phyloP scores from a whole-genome alignment of 805 yeast genomes.

The Saccharomycopsis sp. region DNA sequence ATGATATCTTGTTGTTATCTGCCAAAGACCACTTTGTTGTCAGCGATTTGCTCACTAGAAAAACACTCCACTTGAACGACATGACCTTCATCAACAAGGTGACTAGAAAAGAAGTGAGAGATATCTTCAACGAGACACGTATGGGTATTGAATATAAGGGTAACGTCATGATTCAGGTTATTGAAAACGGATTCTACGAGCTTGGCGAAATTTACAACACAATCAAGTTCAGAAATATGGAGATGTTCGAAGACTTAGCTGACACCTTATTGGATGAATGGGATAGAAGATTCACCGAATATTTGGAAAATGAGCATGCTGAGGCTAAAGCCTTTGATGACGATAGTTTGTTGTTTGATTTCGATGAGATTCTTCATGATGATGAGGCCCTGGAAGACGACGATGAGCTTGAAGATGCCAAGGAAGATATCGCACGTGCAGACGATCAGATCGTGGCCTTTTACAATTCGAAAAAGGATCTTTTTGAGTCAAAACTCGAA shows the following conservation, averaged over 20 bases:
- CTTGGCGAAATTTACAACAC: conserved; percentile 31
- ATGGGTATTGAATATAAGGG: conserved; percentile 28
- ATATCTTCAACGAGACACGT: conserved; percentile 31
- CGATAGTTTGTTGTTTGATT: conserved; percentile 15
- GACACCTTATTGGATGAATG: conserved; percentile 58
- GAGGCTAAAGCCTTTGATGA: conserved; percentile 2
- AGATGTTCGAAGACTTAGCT: conserved; percentile 67
- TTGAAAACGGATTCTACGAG: conserved; percentile 25
- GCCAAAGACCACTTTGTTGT: conserved; percentile 14
- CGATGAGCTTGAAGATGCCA: background rate
- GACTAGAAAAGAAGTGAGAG: conserved; percentile 43
- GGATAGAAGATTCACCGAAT: conserved; percentile 16
- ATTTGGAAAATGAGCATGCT: conserved; percentile 4
- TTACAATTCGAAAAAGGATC: conserved; percentile 28
- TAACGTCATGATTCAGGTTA: conserved; percentile 24
- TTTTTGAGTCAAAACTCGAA: conserved; percentile 27
- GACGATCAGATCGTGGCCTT: conserved; percentile 10
- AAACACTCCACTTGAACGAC: conserved; percentile 22
- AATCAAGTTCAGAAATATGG: conserved; percentile 44
- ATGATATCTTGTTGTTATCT: conserved; percentile 8
- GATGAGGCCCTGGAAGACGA: too few relatives aligned
- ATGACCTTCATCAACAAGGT: conserved; percentile 34
- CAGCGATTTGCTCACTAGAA: conserved; percentile 7
- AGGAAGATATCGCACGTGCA: background rate
- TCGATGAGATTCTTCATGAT: background rate